phyloP scores from a whole-genome alignment of 2,329 filamentous ascomycete genomes.

The Aureobasidium pullulans region DNA sequence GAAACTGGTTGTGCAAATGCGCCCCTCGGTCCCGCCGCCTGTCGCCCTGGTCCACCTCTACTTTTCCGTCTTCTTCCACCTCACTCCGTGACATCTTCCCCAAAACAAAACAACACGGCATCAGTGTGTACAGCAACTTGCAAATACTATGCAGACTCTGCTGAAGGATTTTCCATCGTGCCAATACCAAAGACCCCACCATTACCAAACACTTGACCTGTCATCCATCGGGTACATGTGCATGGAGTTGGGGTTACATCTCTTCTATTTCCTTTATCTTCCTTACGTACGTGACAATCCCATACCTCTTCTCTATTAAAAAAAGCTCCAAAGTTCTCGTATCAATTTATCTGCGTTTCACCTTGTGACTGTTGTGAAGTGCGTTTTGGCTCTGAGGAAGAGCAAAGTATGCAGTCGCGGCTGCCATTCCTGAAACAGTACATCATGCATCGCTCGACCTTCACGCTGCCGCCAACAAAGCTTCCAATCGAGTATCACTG shows the following conservation, averaged over 20 bases:
- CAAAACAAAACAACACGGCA: constrained; percentile 37
- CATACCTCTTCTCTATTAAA: background rate
- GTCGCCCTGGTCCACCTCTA: background rate
- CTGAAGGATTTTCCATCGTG: constrained; percentile 60
- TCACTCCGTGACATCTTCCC: background rate
- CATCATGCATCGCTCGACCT: too few species aligned
- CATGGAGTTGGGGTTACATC: constrained; percentile 58
- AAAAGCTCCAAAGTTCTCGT: background rate
- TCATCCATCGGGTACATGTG: constrained; percentile 48
- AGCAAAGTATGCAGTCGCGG: background rate
- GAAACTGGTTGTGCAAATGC: constrained; percentile 15
- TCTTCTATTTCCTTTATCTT: background rate
- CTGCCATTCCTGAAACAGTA: background rate
- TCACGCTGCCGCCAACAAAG: too few species aligned
- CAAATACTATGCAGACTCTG: constrained; percentile 50
- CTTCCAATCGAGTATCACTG: too few species aligned
- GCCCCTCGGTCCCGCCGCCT: background rate
- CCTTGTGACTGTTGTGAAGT: background rate
- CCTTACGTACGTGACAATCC: background rate
- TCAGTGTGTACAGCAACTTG: constrained; percentile 66
- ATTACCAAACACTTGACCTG: constrained; percentile 61
- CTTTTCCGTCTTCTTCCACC: constrained; percentile 5
- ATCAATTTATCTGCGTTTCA: background rate
- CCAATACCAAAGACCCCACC: constrained; percentile 50
- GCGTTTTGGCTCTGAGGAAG: too few species aligned